Evolutionary conservation across 1,139 yeast species (phyloP), one percentile per base, ranked within the genome.

Genomic region (Candida pseudoviswanathii): DNA sequence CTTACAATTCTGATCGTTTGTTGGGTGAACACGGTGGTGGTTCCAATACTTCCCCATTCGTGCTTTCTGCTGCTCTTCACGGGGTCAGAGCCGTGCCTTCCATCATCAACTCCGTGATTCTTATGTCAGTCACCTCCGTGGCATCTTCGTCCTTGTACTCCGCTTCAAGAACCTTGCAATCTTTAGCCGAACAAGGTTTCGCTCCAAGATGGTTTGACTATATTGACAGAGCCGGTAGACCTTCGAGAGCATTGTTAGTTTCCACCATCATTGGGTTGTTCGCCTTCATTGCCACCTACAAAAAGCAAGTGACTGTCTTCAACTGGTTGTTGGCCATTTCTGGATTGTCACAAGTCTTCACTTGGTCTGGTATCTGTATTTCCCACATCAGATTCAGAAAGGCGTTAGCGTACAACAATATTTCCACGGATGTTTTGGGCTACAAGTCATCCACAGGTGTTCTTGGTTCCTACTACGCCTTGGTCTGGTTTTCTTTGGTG

Each of bases 61-160:
- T 75, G 29, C 66, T 75, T 58, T 78, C 80, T 27, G 78, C 77
- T 32, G 69, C 67, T 47, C 62, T 68, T 44, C 75, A 73, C 58
- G 71, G 70, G n/a, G 69, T 73, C 29, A 58, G 57, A 43, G 78
- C 63, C 16, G 68, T 73, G 44, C 73, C 78, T 9, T 69, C 71
- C 48, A 68, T 75, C 53, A 71, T 75, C 53, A 75, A 75, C 54
- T 67, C 78, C 5, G 77, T 71, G 38, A 75, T 75, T 55, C 66
- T 74, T 54, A 61, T 74, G 51, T 72, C 78, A 4, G 80, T 75
- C 37, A 73, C 78, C 3, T 73, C 78, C 8, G 80, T 75, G 48
- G 79, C 77, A 26, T 69, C 76, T 3, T 68, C 77, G 21, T 70
- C 79, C 29, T 68, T 74, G 62, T 75, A 75, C 61, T 71, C 78